Evolutionary conservation across 139 green algal genomes (phyloP), one percentile per base, ranked within the genome.

Genomic region (Micromonas pusilla): DNA sequence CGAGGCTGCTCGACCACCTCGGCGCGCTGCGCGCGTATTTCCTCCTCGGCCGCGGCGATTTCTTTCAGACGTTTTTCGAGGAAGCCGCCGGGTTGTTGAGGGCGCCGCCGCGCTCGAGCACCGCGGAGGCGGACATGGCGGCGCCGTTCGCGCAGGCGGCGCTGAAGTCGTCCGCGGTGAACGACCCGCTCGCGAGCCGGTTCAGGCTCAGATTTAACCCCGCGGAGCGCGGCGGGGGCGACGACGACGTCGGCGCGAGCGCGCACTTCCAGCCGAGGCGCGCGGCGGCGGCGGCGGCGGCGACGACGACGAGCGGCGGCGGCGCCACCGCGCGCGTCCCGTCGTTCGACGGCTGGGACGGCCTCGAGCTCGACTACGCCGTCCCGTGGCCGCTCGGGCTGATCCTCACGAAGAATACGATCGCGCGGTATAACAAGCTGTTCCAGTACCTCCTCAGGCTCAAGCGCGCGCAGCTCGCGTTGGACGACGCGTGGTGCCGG

Each of bases 351-450:
- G 60, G 70, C 32, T 96, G 91, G 92, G 92, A 96, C 81, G 81
- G 79, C 0, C 70, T 97, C 68, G 87, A 53, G 62, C 84, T 97
- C 45, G 65, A 85, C 57, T 91, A 87, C 76, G 30, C 73, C 0
- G 52, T 92, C 54, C 80, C 88, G 3, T 96, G 92, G 92, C 92
- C 92, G 1, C 83, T 97, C 76, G 88, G 91, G 34, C 83, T 96
- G 74, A 81, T 97, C 63, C 85, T 97, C 68, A 92, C 90, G 0
- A 83, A 26, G 13, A 31, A 45, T 13, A 33, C 37, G 6, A 23
- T 76, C 20, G 57, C n/a, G 3, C 21, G n/a, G 64, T 82, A 78
- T n/a, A n/a, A 28, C 1, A 52, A 32, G 2, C 45, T 78, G 32
- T 78, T 78, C 53, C 60, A 68, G 31, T 78, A 52, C 28, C 28